Evolutionary conservation across 2,329 filamentous ascomycete species (phyloP), one percentile per base, ranked within the genome.

Genomic region (Zopfia rhizophila): DNA sequence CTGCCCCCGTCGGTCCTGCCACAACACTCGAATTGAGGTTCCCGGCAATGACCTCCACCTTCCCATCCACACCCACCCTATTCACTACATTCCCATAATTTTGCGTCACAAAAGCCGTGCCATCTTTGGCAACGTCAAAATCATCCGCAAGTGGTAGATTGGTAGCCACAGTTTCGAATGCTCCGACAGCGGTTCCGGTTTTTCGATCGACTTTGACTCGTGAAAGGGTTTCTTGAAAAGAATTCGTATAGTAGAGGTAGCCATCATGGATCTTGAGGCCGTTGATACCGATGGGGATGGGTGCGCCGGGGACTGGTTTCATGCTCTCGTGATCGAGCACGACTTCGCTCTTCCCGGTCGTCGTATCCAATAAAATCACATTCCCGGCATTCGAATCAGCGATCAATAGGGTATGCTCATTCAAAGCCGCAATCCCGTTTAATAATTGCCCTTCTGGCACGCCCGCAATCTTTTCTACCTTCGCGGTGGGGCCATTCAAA

Each of bases 341-440:
- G 17, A 58, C 41, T 7, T 23, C 19, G 27, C 44, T 44, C 8
- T 24, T 36, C 5, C 48, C 45, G 4, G 55, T 60, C 7, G 13
- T 5, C 1, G 42, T 27, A 23, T 64, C 46, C 2, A 64, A 30
- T 1, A 22, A 31, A 29, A 49, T 39, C 21, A 68, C 45, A 3
- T 53, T 46, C 5, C 61, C 63, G 3, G 36, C 39, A 13, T 25
- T 51, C 2, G 59, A 60, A 31, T 68, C 65, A 4, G 63, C 55
- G 13, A 65, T 36, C 8, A 66, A 43, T 5, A 68, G 36, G 0
- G 52, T 60, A 7, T 47, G 10, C 3, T 25, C 13, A 17, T 61
- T 52, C 16, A 63, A 38, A 1, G 46, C 27, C 2, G 57, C 43
- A n/a, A 66, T 43, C n/a, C 65, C 63, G 29, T 66, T 66, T 21